Percentiles rank a stretch among this genome's conserved stretches.
Evolutionary conservation across 495 filamentous ascomycete genomes (phyloP).

Genomic region (Parachaetomium inaequale): DNA sequence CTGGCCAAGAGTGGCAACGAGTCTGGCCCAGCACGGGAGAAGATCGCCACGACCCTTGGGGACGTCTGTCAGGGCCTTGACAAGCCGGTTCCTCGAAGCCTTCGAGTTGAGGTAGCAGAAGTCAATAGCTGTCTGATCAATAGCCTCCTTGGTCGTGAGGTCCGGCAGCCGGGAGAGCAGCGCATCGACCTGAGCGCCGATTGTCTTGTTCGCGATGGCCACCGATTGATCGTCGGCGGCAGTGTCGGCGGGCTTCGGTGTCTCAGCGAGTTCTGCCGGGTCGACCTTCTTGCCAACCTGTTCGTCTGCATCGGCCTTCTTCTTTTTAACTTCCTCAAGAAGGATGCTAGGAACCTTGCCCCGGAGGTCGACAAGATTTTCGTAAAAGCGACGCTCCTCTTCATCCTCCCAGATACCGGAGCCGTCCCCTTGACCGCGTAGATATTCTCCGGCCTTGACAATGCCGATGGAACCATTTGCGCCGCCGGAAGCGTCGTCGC

Average conservation of each 20-base stretch:
- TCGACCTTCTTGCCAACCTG: conserved; percentile 57
- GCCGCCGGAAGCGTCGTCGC: conserved; percentile 61
- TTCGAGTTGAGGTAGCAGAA: conserved; percentile 99
- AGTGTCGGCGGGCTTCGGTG: conserved; percentile 47
- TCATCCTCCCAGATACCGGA: conserved; percentile 99
- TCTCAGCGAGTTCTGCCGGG: conserved; percentile 46
- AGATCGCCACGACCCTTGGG: conserved; percentile 91
- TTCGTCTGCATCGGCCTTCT: conserved; percentile 72
- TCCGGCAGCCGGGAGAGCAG: conserved; percentile 84
- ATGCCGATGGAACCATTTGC: conserved; percentile 81
- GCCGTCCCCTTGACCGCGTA: conserved; percentile 84
- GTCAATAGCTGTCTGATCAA: conserved; percentile 88
- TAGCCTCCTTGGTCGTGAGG: conserved; percentile 81
- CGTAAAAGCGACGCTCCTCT: conserved; percentile 95
- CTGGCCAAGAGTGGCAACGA: conserved; percentile 88
- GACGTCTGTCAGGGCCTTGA: conserved; percentile 90
- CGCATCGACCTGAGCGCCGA: conserved; percentile 94
- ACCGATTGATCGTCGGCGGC: conserved; percentile 77
- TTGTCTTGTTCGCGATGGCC: conserved; percentile 95
- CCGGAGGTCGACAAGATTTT: conserved; percentile 91
- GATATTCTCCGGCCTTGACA: conserved; percentile 88
- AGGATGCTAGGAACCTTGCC: conserved; percentile 92
- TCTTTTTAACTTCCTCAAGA: conserved; percentile 92
- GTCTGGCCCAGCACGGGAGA: conserved; percentile 84
- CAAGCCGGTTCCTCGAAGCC: conserved; percentile 86